Evolutionary conservation across 306 rosid species (phyloP).

Genomic region (Gleditsia sinensis): DNA sequence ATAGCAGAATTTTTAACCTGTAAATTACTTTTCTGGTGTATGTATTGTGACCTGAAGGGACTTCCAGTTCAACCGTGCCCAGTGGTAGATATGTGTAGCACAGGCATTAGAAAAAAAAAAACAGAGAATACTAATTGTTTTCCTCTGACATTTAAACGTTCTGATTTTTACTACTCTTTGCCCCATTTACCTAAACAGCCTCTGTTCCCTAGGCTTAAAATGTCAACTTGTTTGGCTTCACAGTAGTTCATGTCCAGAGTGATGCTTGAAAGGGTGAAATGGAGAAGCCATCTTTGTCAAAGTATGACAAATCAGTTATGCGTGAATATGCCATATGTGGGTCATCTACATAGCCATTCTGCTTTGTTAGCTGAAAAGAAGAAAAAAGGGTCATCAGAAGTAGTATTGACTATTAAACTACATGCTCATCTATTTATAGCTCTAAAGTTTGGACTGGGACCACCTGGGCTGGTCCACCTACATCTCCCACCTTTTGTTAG

Average conservation of each 20-base stretch:
- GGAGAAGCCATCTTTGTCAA: neutral
- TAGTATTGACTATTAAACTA: neutral
- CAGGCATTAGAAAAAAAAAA: neutral
- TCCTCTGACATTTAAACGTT: neutral
- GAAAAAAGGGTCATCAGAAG: neutral
- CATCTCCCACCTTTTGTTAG: conserved; percentile 10
- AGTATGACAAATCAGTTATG: neutral
- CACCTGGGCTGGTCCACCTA: neutral
- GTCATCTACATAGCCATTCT: neutral
- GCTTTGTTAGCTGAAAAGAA: neutral
- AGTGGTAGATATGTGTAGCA: neutral
- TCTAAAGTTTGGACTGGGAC: neutral
- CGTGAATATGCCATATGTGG: neutral
- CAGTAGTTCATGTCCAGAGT: neutral
- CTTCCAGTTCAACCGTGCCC: neutral
- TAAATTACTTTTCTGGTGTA: neutral
- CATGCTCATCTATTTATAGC: neutral
- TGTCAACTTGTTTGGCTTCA: neutral
- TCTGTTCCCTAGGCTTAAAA: neutral
- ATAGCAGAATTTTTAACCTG: neutral
- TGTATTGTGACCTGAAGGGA: neutral
- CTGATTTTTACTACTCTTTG: neutral
- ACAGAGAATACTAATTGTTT: neutral
- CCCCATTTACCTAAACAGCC: neutral
- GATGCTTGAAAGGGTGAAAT: neutral